These are phyloP conservation scores for Fremontodendron californicum DNA, from an alignment of 345 rosid genomes.

Conservation along the genomic window DNA sequence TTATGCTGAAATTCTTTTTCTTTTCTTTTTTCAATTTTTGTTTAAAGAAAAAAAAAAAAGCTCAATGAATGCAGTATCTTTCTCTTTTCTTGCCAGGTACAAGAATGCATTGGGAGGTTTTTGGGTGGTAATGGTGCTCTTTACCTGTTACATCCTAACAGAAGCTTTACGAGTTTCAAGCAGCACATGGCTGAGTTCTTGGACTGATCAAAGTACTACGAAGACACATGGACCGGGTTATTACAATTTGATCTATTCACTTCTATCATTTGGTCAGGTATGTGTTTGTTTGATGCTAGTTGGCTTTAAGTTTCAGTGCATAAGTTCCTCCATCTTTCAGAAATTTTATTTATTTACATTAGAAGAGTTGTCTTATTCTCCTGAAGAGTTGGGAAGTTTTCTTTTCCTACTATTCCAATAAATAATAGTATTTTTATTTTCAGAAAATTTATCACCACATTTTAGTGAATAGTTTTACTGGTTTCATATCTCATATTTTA, in stretches of 20 bases:
- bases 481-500: neutral
- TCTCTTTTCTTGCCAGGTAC: constrained; percentile 49
- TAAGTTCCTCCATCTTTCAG: neutral
- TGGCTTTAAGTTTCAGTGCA: neutral
- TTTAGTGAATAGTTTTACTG: neutral
- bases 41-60: neutral
- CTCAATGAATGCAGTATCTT: neutral
- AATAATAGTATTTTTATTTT: neutral
- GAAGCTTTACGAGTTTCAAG: constrained; percentile 85
- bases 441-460: constrained; percentile 1
- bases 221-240: constrained; percentile 55
- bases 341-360: neutral
- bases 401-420: neutral
- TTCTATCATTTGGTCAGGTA: constrained; percentile 91
- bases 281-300: constrained; percentile 14
- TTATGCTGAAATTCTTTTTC: neutral
- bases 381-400: neutral
- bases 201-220: constrained; percentile 75
- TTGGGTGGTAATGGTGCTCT: constrained; percentile 83
- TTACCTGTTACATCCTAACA: constrained; percentile 65
- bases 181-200: constrained; percentile 95
- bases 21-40: neutral
- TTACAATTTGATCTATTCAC: constrained; percentile 69
- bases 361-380: neutral
- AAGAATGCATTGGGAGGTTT: constrained; percentile 95